Conservation (phyloP, 83 land plant species). For the Larix sibirica region DNA sequence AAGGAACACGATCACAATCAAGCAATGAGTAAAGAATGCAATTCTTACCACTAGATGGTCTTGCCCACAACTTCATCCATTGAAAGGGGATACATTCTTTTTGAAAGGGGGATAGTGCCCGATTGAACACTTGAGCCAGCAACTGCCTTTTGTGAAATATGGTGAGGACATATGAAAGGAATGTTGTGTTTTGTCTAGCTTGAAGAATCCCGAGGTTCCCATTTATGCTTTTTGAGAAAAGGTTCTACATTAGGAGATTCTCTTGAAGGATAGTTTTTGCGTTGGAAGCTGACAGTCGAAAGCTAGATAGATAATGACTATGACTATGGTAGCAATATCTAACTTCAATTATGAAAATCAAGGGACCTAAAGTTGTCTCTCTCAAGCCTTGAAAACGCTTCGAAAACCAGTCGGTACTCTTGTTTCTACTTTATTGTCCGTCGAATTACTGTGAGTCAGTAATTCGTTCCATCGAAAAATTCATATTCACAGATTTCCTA, state of each 20-base stretch:
- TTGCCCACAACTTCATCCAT: constrained; percentile 80
- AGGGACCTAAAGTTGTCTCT: too few species aligned
- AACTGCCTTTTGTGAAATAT: constrained; percentile 11
- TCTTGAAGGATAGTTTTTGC: not conserved
- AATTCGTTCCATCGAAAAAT: too few species aligned
- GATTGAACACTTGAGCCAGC: constrained; percentile 10
- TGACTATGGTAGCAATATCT: too few species aligned
- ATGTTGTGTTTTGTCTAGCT: constrained; percentile 3
- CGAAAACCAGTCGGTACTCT: too few species aligned
- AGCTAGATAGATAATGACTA: too few species aligned
- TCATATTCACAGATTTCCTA: too few species aligned
- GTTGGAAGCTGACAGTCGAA: too few species aligned
- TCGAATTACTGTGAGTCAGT: too few species aligned
- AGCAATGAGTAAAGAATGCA: constrained; percentile 52
- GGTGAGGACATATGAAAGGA: constrained; percentile 8
- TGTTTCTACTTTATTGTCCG: too few species aligned
- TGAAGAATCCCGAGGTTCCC: constrained; percentile 5
- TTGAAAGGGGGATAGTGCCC: constrained; percentile 50
- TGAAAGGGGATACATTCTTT: constrained; percentile 77
- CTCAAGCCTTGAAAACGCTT: too few species aligned
- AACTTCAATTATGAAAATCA: too few species aligned
- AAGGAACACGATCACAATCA: constrained; percentile 48
- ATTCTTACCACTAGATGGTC: constrained; percentile 64
- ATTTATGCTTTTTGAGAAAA: constrained; percentile 10
- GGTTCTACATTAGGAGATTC: not conserved